Percentiles rank a stretch among this genome's conserved stretches.
Evolutionary conservation across 2,329 filamentous ascomycete species (phyloP).

Genomic region (Venturia aucupariae): DNA sequence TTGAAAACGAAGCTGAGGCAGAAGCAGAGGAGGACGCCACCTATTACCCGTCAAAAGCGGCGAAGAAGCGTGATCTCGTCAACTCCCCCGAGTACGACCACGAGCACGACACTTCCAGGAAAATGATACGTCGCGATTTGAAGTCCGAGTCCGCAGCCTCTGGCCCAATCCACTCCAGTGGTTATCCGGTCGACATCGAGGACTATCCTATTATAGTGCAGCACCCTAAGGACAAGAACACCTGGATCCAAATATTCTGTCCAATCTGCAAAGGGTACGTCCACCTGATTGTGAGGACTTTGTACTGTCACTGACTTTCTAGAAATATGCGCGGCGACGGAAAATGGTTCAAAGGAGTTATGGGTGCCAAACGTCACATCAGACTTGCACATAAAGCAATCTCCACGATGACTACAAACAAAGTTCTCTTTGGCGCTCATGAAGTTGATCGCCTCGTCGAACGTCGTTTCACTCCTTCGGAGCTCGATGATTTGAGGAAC

Average conservation of each 20-base stretch:
- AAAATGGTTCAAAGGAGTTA: not conserved
- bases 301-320: not conserved
- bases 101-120: not conserved
- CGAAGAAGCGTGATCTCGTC: not conserved
- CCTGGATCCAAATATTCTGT: not conserved
- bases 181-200: not conserved
- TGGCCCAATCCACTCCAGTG: not conserved
- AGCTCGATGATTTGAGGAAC: not conserved
- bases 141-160: not conserved
- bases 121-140: not conserved
- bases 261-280: not conserved
- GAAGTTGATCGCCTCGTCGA: constrained; percentile 4
- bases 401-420: not conserved
- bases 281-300: not conserved
- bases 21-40: not conserved
- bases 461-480: not conserved
- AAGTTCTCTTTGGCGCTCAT: not conserved
- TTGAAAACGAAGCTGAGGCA: not conserved
- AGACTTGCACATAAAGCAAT: not conserved
- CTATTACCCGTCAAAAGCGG: constrained; percentile 4
- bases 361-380: constrained; percentile 4
- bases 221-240: constrained; percentile 4
- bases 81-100: not conserved
- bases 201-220: not conserved
- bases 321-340: constrained; percentile 4